Evolutionary conservation across 2,329 filamentous ascomycete species (phyloP).

Genomic region (Diaporthe citriasiana): DNA sequence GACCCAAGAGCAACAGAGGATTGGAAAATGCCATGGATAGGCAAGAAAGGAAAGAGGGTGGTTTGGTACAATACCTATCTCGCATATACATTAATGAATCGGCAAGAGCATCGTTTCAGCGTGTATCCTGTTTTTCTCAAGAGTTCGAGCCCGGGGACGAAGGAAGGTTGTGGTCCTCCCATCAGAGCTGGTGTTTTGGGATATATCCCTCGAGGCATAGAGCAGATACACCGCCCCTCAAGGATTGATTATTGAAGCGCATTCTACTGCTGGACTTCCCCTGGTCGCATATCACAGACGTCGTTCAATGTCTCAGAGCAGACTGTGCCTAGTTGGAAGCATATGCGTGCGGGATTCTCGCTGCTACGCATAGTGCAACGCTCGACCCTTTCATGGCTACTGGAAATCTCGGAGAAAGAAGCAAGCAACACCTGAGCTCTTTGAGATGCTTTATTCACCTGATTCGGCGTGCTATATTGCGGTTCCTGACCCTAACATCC

Average conservation of each 20-base stretch:
- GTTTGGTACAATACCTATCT: slow-evolving; percentile 30
- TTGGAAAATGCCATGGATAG: slow-evolving; percentile 13
- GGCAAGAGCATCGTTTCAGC: slow-evolving; percentile 31
- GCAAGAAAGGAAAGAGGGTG: background rate
- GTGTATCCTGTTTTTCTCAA: background rate
- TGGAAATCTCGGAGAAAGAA: background rate
- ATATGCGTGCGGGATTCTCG: background rate
- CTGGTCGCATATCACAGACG: background rate
- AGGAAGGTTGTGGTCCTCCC: background rate
- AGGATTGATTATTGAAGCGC: background rate
- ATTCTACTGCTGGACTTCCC: background rate
- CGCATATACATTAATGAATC: slow-evolving; percentile 34
- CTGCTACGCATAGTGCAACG: background rate
- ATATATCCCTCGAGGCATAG: background rate
- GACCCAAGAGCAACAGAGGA: slow-evolving; percentile 9
- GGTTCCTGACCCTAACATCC: background rate
- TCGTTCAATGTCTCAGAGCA: background rate
- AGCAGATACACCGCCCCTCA: background rate
- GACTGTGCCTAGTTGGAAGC: background rate
- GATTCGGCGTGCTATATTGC: background rate
- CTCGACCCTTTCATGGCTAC: background rate
- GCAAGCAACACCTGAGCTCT: background rate
- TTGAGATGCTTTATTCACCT: background rate
- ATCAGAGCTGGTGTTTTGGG: no score
- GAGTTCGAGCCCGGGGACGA: background rate